Conservation (phyloP, 2,329 filamentous ascomycete species). For the Conoideocrella luteorostrata region DNA sequence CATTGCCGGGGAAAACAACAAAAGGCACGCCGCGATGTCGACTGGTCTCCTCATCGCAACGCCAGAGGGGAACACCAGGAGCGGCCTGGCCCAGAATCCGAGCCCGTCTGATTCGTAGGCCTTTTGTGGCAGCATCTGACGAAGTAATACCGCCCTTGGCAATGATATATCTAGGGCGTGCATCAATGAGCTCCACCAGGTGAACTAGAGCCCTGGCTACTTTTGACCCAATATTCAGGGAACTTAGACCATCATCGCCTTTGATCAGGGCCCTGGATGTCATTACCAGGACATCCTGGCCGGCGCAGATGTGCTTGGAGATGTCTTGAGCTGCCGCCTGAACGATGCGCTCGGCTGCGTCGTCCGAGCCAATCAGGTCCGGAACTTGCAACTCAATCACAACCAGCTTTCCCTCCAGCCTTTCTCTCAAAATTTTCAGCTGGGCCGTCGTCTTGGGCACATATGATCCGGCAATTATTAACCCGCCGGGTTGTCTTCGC, state of each 20-base stretch:
- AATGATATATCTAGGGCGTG: conserved; percentile 48
- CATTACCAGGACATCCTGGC: conserved; percentile 50
- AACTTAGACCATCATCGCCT: conserved; percentile 35
- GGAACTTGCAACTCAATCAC: conserved; percentile 39
- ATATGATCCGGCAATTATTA: conserved; percentile 50
- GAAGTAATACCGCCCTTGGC: conserved; percentile 56
- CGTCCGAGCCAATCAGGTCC: conserved; percentile 20
- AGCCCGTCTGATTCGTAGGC: conserved; percentile 43
- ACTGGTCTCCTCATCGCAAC: conserved; percentile 44
- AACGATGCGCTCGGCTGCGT: conserved; percentile 21
- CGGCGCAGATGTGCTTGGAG: conserved; percentile 25
- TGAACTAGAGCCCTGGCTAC: conserved; percentile 46
- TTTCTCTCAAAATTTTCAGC: conserved; percentile 33
- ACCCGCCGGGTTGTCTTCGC: conserved; percentile 29
- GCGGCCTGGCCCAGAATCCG: conserved; percentile 49
- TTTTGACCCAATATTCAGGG: conserved; percentile 43
- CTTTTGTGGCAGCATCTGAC: conserved; percentile 51
- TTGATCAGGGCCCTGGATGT: conserved; percentile 46
- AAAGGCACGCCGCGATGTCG: conserved; percentile 46
- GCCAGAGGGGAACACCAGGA: conserved; percentile 50
- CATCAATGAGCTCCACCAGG: conserved; percentile 36
- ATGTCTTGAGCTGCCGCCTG: conserved; percentile 24
- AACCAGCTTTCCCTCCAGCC: conserved; percentile 32
- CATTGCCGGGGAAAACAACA: conserved; percentile 54
- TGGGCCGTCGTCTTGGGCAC: conserved; percentile 53